A percentile compares a stretch with the other conserved stretches of the same genome.
These are phyloP conservation scores for Entoloma clypeatum DNA, from an alignment of 1,284 basidiomycete species.

Conservation along the genomic window DNA sequence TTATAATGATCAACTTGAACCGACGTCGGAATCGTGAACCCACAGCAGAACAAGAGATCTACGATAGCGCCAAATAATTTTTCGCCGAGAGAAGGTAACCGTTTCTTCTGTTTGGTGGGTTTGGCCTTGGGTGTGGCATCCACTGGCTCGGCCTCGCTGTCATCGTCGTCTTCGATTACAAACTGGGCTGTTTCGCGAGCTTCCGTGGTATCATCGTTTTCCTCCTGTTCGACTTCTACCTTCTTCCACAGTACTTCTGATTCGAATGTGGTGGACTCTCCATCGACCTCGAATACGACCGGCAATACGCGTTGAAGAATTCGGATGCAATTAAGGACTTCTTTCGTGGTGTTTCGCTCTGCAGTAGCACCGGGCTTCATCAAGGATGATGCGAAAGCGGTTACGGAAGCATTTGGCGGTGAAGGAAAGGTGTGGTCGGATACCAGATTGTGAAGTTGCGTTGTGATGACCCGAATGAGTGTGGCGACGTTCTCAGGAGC, in stretches of 20 bases:
- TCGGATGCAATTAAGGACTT: slow-evolving; percentile 85
- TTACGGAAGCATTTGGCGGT: slow-evolving; percentile 47
- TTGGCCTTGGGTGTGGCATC: slow-evolving; percentile 18
- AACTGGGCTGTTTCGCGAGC: slow-evolving; percentile 54
- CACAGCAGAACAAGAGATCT: slow-evolving; percentile 87
- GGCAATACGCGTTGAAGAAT: slow-evolving; percentile 86
- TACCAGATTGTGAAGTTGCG: slow-evolving; percentile 76
- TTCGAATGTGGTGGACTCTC: slow-evolving; percentile 67
- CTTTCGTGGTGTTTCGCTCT: slow-evolving; percentile 71
- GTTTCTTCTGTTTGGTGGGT: slow-evolving; percentile 37
- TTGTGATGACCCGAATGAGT: slow-evolving; percentile 70
- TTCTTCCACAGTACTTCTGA: slow-evolving; percentile 71
- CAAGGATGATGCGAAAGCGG: slow-evolving; percentile 66
- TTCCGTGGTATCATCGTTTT: slow-evolving; percentile 22
- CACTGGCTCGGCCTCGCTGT: slow-evolving; percentile 32
- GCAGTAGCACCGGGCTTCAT: slow-evolving; percentile 51
- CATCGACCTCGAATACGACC: slow-evolving; percentile 80
- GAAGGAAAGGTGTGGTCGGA: slow-evolving; percentile 82
- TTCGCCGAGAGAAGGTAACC: slow-evolving; percentile 73
- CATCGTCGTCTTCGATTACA: slow-evolving; percentile 81
- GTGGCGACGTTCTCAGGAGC: slow-evolving; percentile 84
- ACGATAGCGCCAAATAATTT: slow-evolving; percentile 73
- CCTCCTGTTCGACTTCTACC: slow-evolving; percentile 44
- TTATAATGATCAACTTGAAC: slow-evolving; percentile 79
- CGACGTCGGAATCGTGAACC: slow-evolving; percentile 81